Evolutionary conservation across 106 monocot genomes (phyloP), one percentile per base, ranked within the genome.

Genomic region (Dendrobium officinale): DNA sequence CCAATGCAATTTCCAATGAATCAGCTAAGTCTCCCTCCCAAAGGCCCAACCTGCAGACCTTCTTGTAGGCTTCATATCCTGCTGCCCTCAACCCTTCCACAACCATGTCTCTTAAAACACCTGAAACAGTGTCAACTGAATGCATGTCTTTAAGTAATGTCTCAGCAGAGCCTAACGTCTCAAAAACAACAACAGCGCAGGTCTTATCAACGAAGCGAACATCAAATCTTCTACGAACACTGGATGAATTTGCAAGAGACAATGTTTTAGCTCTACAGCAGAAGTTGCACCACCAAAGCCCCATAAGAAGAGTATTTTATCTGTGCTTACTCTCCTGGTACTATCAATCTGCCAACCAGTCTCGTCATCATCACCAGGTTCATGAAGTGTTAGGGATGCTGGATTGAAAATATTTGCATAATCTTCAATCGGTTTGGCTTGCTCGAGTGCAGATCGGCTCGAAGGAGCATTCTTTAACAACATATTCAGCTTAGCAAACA

Each of bases 11-110:
- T 27, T 92, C 88, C 15, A 97, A 88, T 45, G 89, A 88, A 89
- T 97, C 90, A 73, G 90, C 89, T 55, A 97, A 88, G 47, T 91
- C 75, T 9, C 67, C 73, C 45, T 88, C 88, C 87, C 90, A 94
- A 24, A 92, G 79, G 7, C 89, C 92, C 78, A 84, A 75, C 70
- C 49, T 80, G 77, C 89, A 97, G 16, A 91, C 84, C 78, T 85
- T 94, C 67, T 81, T 84, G 67, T 97, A 97, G 16, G 86, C 81
- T 26, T 85, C 91, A 78, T 89, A 97, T 4, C 89, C 86, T 55
- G 86, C 84, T 81, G 79, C 85, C 87, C 80, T 92, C 29, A 94
- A 78, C 31, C 91, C 97, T 68, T 92, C 82, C 9, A 84, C 81
- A 4, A 89, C 75, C 75, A 87, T 83, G 15, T 83, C 86, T 41